Conservation (phyloP, 1,284 basidiomycete genomes). For the Schizophyllum amplum region DNA sequence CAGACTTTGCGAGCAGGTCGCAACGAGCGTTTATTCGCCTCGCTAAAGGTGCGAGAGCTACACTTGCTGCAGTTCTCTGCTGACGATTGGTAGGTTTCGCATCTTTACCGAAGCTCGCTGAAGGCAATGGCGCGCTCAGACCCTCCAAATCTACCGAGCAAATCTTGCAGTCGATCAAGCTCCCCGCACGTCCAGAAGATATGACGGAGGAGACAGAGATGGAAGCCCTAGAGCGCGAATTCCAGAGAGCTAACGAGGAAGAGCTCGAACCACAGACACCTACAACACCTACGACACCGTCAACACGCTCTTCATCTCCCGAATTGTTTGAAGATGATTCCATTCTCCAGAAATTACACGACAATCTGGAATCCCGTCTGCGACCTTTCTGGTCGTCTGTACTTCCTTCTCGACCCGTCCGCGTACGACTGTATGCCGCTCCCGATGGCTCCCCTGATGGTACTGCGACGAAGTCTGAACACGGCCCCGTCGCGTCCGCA, state of each 20-base stretch:
- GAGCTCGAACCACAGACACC: slow-evolving; percentile 12
- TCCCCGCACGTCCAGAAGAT: slow-evolving; percentile 54
- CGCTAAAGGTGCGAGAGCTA: slow-evolving; percentile 55
- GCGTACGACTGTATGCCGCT: slow-evolving; percentile 45
- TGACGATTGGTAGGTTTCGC: slow-evolving; percentile 21
- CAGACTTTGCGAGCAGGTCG: slow-evolving; percentile 59
- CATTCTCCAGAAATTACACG: slow-evolving; percentile 49
- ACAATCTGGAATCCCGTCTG: slow-evolving; percentile 67
- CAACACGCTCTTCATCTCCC: slow-evolving; percentile 3
- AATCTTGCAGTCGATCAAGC: slow-evolving; percentile 29
- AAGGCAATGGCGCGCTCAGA: slow-evolving; percentile 1
- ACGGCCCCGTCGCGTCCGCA: slow-evolving; percentile 38
- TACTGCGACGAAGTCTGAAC: slow-evolving; percentile 19
- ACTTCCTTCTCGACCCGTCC: slow-evolving; percentile 49
- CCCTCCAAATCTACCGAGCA: slow-evolving; percentile 37
- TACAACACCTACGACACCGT: slow-evolving; percentile 9
- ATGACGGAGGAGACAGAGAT: slow-evolving; percentile 53
- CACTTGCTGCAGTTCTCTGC: neutral
- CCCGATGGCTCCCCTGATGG: slow-evolving; percentile 13
- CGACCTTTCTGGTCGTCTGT: slow-evolving; percentile 73
- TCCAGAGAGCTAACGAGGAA: slow-evolving; percentile 21
- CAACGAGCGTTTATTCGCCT: slow-evolving; percentile 70
- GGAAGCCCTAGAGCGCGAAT: slow-evolving; percentile 38
- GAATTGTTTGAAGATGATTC: slow-evolving; percentile 10
- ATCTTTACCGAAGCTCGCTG: slow-evolving; percentile 23